A percentile compares a stretch with the other conserved stretches of the same genome.
Conservation (phyloP, 1,284 basidiomycete species). For the Trichosporon sp. region DNA sequence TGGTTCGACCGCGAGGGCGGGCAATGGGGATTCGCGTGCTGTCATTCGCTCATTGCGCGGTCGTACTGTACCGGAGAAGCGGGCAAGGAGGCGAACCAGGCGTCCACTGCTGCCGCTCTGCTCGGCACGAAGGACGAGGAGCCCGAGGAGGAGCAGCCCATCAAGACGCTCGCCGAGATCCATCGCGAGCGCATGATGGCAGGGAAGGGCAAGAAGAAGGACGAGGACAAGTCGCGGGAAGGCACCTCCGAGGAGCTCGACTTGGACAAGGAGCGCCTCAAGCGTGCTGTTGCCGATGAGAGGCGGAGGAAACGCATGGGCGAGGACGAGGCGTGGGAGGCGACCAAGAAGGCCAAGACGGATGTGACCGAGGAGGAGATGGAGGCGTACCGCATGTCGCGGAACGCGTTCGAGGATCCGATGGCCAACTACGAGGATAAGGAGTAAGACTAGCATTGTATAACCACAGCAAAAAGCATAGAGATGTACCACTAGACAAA, state of each 20-base stretch:
- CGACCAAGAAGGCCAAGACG: slow-evolving; percentile 57
- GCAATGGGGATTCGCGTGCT: slow-evolving; percentile 93
- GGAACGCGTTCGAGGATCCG: slow-evolving; percentile 55
- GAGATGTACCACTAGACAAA: slow-evolving; percentile 19
- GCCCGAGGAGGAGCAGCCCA: slow-evolving; percentile 29
- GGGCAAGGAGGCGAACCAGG: slow-evolving; percentile 75
- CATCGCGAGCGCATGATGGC: slow-evolving; percentile 39
- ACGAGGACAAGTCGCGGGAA: slow-evolving; percentile 52
- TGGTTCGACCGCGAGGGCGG: slow-evolving; percentile 76
- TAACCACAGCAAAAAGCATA: slow-evolving; percentile 18
- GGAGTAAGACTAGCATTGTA: slow-evolving; percentile 23
- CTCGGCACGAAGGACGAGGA: slow-evolving; percentile 58
- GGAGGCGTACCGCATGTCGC: slow-evolving; percentile 59
- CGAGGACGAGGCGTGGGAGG: slow-evolving; percentile 60
- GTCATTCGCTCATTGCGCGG: slow-evolving; percentile 79
- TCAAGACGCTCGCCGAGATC: slow-evolving; percentile 53
- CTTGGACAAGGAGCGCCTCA: slow-evolving; percentile 69
- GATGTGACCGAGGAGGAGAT: slow-evolving; percentile 92
- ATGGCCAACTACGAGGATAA: slow-evolving; percentile 57
- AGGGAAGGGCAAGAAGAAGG: slow-evolving; percentile 35
- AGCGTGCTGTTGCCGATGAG: slow-evolving; percentile 73
- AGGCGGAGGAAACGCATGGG: slow-evolving; percentile 70
- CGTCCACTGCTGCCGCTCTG: slow-evolving; percentile 70
- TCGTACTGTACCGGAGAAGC: slow-evolving; percentile 92
- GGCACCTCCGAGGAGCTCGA: slow-evolving; percentile 60